A percentile compares a stretch with the other conserved stretches of the same genome.
These are phyloP conservation scores for Cicer yamashitae DNA, from an alignment of 306 rosid species.

Conservation along the genomic window DNA sequence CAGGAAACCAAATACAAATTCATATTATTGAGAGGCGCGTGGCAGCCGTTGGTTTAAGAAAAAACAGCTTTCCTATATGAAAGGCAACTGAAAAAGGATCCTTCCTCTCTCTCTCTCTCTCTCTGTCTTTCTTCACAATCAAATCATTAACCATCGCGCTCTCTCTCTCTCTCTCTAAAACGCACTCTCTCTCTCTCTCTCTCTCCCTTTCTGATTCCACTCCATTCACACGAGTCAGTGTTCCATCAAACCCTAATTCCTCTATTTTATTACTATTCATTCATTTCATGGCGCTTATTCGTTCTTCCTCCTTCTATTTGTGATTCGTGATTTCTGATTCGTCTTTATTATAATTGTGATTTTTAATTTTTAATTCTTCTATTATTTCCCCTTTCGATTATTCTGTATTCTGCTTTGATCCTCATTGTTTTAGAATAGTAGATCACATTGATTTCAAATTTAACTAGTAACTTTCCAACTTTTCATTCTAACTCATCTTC, in stretches of 20 bases:
- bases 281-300: background rate
- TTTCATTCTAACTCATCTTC: background rate
- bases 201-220: conserved; percentile 29
- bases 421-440: background rate
- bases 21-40: conserved; percentile 22
- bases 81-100: conserved; percentile 32
- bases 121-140: background rate
- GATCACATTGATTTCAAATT: background rate
- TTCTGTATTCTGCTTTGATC: background rate
- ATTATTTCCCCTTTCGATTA: background rate
- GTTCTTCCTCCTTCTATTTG: background rate
- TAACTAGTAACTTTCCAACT: background rate
- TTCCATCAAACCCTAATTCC: conserved; percentile 40
- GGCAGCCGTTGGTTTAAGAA: conserved; percentile 28
- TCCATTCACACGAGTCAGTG: conserved; percentile 27
- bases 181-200: background rate
- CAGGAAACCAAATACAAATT: too few species aligned
- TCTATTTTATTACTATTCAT: background rate
- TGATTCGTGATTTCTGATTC: background rate
- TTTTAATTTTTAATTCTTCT: background rate
- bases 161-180: background rate
- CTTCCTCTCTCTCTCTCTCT: background rate
- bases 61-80: background rate
- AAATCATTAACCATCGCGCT: background rate
- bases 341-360: background rate